phyloP scores from a whole-genome alignment of 176 grass and related monocot species.

The Zoysia japonica region DNA sequence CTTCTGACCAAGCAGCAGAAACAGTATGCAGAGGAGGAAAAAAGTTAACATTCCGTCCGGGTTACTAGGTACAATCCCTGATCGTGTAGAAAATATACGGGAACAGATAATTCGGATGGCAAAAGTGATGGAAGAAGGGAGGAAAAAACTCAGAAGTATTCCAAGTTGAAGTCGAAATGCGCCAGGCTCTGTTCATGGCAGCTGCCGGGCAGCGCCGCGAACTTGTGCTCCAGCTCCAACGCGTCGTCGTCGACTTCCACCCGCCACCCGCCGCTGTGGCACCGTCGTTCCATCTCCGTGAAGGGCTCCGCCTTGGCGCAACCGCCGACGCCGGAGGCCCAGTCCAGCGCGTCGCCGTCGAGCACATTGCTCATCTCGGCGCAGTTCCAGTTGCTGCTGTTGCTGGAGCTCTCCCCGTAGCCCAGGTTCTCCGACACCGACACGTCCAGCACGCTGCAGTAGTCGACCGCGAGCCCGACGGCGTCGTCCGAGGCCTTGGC shows the following conservation, averaged over 20 bases:
- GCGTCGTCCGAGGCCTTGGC: neutral
- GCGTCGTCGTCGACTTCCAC: conserved; percentile 27
- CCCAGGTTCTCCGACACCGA: conserved; percentile 57
- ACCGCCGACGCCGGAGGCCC: conserved; percentile 35
- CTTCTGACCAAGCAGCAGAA: no score
- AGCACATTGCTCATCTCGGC: conserved; percentile 47
- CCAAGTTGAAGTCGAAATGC: conserved; percentile 68
- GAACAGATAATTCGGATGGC: conserved; percentile 21
- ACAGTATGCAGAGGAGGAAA: no score
- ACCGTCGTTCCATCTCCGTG: conserved; percentile 35
- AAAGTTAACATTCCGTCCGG: no score
- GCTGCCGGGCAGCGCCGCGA: conserved; percentile 29
- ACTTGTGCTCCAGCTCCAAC: conserved; percentile 48
- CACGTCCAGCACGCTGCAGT: conserved; percentile 68
- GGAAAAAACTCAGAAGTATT: conserved; percentile 53
- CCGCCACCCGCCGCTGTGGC: neutral
- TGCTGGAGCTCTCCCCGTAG: conserved; percentile 74
- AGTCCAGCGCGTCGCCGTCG: conserved; percentile 57
- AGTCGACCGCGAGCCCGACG: conserved; percentile 44
- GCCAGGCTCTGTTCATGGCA: conserved; percentile 60
- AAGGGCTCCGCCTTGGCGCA: conserved; percentile 40
- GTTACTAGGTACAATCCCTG: no score
- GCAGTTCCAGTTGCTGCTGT: conserved; percentile 77
- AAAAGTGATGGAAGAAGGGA: neutral
- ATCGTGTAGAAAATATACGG: conserved; percentile 18